These are phyloP conservation scores for Melampsora medusae DNA, from an alignment of 1,284 basidiomycete species.

Conservation along the genomic window DNA sequence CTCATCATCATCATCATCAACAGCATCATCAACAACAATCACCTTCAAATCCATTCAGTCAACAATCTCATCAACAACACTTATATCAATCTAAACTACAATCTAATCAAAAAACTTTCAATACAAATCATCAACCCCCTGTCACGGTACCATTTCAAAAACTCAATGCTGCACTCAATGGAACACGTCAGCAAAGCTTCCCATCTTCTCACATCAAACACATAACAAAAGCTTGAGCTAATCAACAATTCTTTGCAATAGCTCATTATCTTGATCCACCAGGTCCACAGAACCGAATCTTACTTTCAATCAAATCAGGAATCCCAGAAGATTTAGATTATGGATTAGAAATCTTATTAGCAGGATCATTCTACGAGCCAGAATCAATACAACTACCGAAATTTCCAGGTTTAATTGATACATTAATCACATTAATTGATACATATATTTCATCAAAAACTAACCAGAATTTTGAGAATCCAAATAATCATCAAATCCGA, in stretches of 20 bases:
- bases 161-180: too few relatives aligned
- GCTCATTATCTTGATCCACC: slow-evolving; percentile 26
- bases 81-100: too few relatives aligned
- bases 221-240: too few relatives aligned
- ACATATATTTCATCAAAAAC: background rate
- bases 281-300: slow-evolving; percentile 27
- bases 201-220: too few relatives aligned
- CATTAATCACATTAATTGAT: slow-evolving; percentile 14
- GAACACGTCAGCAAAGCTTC: too few relatives aligned
- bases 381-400: slow-evolving; percentile 3
- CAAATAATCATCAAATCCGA: background rate
- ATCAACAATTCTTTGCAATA: background rate
- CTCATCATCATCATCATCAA: too few relatives aligned
- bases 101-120: too few relatives aligned
- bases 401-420: slow-evolving; percentile 23
- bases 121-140: too few relatives aligned
- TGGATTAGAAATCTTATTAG: slow-evolving; percentile 14
- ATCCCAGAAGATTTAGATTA: slow-evolving; percentile 18
- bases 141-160: too few relatives aligned
- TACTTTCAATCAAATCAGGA: slow-evolving; percentile 24
- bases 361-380: slow-evolving; percentile 15
- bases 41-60: too few relatives aligned
- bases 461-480: background rate
- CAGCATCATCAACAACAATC: too few relatives aligned
- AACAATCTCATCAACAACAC: too few relatives aligned